These are phyloP conservation scores for Fusarium sp. DNA, from an alignment of 2,329 filamentous ascomycete species.

Conservation along the genomic window DNA sequence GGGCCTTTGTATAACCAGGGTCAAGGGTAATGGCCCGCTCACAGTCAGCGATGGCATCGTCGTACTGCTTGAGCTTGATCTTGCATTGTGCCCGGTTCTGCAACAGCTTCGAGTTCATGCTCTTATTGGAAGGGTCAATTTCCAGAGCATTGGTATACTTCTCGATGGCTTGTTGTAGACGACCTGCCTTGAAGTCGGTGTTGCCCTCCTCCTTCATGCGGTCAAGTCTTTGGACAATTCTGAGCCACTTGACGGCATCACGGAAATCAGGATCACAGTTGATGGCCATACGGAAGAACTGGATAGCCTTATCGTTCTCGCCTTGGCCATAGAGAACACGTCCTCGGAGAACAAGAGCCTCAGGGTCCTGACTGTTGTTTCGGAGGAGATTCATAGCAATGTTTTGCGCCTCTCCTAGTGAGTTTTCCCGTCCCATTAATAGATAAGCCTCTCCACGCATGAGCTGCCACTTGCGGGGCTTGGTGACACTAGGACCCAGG, in stretches of 20 bases:
- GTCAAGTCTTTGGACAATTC: conserved; percentile 90
- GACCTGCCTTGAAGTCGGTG: conserved; percentile 83
- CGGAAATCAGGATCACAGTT: conserved; percentile 91
- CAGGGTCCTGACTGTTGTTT: conserved; percentile 88
- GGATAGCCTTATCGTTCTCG: conserved; percentile 93
- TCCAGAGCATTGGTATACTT: conserved; percentile 85
- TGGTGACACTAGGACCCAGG: conserved; percentile 76
- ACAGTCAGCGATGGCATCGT: conserved; percentile 83
- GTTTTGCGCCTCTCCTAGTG: conserved; percentile 89
- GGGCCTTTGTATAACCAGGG: conserved; percentile 85
- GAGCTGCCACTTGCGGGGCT: conserved; percentile 91
- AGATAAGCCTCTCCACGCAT: conserved; percentile 92
- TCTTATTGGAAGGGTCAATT: conserved; percentile 87
- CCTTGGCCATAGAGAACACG: conserved; percentile 89
- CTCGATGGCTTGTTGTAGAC: conserved; percentile 81
- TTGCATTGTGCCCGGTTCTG: conserved; percentile 92
- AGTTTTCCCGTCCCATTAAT: conserved; percentile 90
- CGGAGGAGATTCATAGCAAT: conserved; percentile 88
- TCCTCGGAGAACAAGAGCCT: conserved; percentile 89
- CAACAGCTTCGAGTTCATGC: conserved; percentile 92
- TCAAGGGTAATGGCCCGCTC: conserved; percentile 85
- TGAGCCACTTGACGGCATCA: conserved; percentile 86
- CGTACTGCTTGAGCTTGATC: conserved; percentile 83
- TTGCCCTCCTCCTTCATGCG: conserved; percentile 96
- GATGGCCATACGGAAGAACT: conserved; percentile 89